These are phyloP conservation scores for Grifola frondosa DNA, from an alignment of 1,284 basidiomycete genomes.

Conservation along the genomic window DNA sequence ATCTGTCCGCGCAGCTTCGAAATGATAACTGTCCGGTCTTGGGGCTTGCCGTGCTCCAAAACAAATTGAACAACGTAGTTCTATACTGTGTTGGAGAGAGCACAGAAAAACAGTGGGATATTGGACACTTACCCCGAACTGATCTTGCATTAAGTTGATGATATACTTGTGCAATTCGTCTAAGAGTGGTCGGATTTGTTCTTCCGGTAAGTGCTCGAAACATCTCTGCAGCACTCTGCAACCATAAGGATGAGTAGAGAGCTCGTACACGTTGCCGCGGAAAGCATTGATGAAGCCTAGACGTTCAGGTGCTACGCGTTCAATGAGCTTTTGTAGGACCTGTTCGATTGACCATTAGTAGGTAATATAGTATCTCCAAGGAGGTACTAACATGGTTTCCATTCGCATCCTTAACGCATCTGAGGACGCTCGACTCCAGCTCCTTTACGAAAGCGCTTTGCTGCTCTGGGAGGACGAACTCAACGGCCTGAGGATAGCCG, in stretches of 20 bases:
- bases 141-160: slow-evolving; percentile 77
- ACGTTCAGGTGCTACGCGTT: slow-evolving; percentile 76
- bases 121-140: slow-evolving; percentile 72
- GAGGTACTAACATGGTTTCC: slow-evolving; percentile 82
- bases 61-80: slow-evolving; percentile 97
- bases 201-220: slow-evolving; percentile 81
- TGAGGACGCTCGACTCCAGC: slow-evolving; percentile 79
- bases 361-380: neutral
- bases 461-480: slow-evolving; percentile 77
- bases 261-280: slow-evolving; percentile 78
- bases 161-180: slow-evolving; percentile 83
- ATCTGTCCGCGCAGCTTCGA: slow-evolving; percentile 77
- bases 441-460: slow-evolving; percentile 77
- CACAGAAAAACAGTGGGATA: slow-evolving; percentile 7
- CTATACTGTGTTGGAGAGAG: slow-evolving; percentile 37
- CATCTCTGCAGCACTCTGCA: slow-evolving; percentile 95
- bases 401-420: slow-evolving; percentile 91
- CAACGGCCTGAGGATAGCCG: slow-evolving; percentile 65
- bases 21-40: slow-evolving; percentile 74
- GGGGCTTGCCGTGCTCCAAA: slow-evolving; percentile 73
- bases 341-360: slow-evolving; percentile 29
- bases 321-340: slow-evolving; percentile 84
- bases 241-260: slow-evolving; percentile 91
- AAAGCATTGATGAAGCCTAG: slow-evolving; percentile 80
- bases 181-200: slow-evolving; percentile 70